phyloP scores from a whole-genome alignment of 768 basidiomycete species.

The Kwoniella pini region DNA sequence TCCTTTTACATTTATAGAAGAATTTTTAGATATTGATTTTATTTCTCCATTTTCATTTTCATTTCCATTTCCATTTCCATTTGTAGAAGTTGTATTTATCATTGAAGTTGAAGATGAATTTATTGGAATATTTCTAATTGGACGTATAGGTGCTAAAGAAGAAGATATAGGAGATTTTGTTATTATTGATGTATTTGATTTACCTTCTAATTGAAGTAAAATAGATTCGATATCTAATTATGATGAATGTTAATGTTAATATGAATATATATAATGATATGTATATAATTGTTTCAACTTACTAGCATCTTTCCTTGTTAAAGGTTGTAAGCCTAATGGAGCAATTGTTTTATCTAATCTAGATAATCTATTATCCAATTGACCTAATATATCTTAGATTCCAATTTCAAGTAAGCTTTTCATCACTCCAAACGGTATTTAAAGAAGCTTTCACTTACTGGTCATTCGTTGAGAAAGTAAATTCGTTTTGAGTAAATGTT shows the following conservation, averaged over 20 bases:
- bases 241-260: too few species aligned
- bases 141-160: background rate
- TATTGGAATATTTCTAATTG: background rate
- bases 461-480: constrained; percentile 52
- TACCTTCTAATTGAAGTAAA: constrained; percentile 15
- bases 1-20: constrained; percentile 1
- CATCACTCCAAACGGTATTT: background rate
- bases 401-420: background rate
- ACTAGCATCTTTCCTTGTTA: constrained; percentile 50
- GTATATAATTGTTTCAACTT: too few species aligned
- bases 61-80: constrained; percentile 8
- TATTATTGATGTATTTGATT: background rate
- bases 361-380: constrained; percentile 49
- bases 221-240: constrained; percentile 41
- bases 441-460: constrained; percentile 19
- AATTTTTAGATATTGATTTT: constrained; percentile 2
- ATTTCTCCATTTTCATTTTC: background rate
- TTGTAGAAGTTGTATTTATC: background rate
- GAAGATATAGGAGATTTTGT: background rate
- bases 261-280: too few species aligned
- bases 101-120: too few species aligned
- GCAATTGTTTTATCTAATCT: constrained; percentile 52
- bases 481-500: constrained; percentile 53
- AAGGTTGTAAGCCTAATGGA: constrained; percentile 49
- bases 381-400: constrained; percentile 41